Evolutionary conservation across 495 filamentous ascomycete genomes (phyloP).

Genomic region (Beverwykella pulmonaria): DNA sequence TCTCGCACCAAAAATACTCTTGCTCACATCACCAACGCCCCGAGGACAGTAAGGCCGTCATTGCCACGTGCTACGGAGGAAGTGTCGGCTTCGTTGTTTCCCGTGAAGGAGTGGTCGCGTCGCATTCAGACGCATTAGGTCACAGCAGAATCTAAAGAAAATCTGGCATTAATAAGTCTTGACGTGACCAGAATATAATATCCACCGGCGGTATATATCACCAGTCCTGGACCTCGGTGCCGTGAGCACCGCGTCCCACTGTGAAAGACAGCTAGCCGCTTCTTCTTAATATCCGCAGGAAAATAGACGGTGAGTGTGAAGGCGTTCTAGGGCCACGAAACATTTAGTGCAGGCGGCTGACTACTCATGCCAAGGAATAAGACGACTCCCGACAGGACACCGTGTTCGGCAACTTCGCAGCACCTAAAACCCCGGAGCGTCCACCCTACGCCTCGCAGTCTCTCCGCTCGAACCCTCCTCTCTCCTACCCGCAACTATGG

Average conservation of each 20-base stretch:
- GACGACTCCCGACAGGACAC: slow-evolving; percentile 4
- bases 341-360: background rate
- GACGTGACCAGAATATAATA: too few relatives aligned
- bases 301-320: slow-evolving; percentile 7
- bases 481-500: slow-evolving; percentile 59
- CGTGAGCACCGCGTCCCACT: background rate
- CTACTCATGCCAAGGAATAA: too few relatives aligned
- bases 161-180: slow-evolving; percentile 12
- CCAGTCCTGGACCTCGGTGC: too few relatives aligned
- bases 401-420: slow-evolving; percentile 16
- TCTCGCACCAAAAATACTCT: slow-evolving; percentile 9
- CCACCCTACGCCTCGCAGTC: slow-evolving; percentile 19
- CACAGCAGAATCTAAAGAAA: slow-evolving; percentile 2
- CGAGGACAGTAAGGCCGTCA: background rate
- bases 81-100: background rate
- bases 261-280: background rate
- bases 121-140: slow-evolving; percentile 4
- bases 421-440: slow-evolving; percentile 24
- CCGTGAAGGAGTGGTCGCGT: background rate
- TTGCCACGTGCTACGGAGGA: background rate
- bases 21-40: slow-evolving; percentile 5
- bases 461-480: slow-evolving; percentile 9
- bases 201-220: too few relatives aligned
- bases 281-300: slow-evolving; percentile 6
- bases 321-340: background rate